A percentile compares a stretch with the other conserved stretches of the same genome.
Evolutionary conservation across 106 monocot species (phyloP).

Genomic region (Acanthochlamys bracteata): DNA sequence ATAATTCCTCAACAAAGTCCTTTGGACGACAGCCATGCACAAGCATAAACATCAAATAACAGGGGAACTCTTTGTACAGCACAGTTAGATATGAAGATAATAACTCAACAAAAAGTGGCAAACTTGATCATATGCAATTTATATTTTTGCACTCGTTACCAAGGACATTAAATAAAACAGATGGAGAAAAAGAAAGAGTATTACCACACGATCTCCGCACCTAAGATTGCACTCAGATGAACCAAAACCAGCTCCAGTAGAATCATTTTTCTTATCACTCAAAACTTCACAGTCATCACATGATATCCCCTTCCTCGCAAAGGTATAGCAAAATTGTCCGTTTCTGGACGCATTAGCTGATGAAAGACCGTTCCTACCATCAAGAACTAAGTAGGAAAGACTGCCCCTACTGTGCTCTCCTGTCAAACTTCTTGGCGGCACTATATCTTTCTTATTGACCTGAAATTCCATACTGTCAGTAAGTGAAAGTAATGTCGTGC

Average conservation of each 20-base stretch:
- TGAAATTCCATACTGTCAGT: conserved; percentile 23
- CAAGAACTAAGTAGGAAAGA: conserved; percentile 54
- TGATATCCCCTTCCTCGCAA: conserved; percentile 33
- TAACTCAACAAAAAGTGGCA: too few species aligned
- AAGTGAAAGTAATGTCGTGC: conserved; percentile 1
- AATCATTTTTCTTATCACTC: conserved; percentile 11
- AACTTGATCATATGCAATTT: too few species aligned
- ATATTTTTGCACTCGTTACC: too few species aligned
- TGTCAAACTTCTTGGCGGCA: conserved; percentile 13
- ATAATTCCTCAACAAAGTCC: too few species aligned
- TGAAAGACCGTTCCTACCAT: conserved; percentile 30
- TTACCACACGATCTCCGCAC: conserved; percentile 93
- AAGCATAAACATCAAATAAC: too few species aligned
- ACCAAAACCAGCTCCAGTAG: conserved; percentile 6
- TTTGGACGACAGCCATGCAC: too few species aligned
- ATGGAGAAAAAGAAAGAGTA: too few species aligned
- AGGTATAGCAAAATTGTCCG: conserved; percentile 58
- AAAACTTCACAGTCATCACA: conserved; percentile 5
- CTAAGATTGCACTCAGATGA: conserved; percentile 42
- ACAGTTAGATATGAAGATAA: too few species aligned
- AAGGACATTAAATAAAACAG: too few species aligned
- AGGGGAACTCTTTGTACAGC: too few species aligned
- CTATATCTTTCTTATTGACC: conserved; percentile 50
- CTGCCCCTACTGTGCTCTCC: conserved; percentile 22
- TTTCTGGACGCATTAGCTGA: conserved; percentile 25